Evolutionary conservation across 2,329 filamentous ascomycete species (phyloP), one percentile per base, ranked within the genome.

Genomic region (Aschersonia sp.): DNA sequence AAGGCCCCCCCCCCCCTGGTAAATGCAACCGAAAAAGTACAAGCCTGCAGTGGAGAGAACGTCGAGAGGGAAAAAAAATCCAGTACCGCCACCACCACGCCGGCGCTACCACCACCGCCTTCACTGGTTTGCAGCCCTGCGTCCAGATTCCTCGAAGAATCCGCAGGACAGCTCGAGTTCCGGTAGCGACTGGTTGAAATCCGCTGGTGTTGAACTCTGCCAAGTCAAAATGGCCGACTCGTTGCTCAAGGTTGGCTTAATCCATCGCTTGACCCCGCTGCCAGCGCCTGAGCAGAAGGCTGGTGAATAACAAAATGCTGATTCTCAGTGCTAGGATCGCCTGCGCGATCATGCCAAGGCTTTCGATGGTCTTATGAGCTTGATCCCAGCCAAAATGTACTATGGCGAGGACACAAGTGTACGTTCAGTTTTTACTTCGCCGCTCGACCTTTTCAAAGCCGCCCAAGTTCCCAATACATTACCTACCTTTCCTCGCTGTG

Each of bases 321-420:
- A 57, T 41, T 32, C 35, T 10, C 45, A 46, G 32, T 44, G 43
- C 51, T 52, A 79, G 75, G 73, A 77, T 58, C 75, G 74, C 54
- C 65, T 79, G 56, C 73, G 72, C 62, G 69, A 69, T 53, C 71
- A 77, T 55, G 68, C 85, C 54, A 78, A 86, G 67, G 84, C 87
- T 54, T 94, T 95, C 59, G 84, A 94, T 66, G 87, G 87, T 43
- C 71, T 95, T 46, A 71, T 95, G 63, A 90, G 87, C 49, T 72
- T 95, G 53, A 94, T 94, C 50, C 87, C 89, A 41, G 87, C 87
- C 51, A 89, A 92, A 66, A 80, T 87, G 57, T 95, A 95, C 67
- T 95, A 94, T 58, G 86, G 83, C 48, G 81, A 89, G 63, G 87
- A 94, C 61, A 84, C 76, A 52, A 87, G 76, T 65, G 86, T 90